Percentiles rank a stretch among this genome's conserved stretches.
phyloP scores from a whole-genome alignment of 2,329 filamentous ascomycete genomes.

The Chaetoscypha palmicola region DNA sequence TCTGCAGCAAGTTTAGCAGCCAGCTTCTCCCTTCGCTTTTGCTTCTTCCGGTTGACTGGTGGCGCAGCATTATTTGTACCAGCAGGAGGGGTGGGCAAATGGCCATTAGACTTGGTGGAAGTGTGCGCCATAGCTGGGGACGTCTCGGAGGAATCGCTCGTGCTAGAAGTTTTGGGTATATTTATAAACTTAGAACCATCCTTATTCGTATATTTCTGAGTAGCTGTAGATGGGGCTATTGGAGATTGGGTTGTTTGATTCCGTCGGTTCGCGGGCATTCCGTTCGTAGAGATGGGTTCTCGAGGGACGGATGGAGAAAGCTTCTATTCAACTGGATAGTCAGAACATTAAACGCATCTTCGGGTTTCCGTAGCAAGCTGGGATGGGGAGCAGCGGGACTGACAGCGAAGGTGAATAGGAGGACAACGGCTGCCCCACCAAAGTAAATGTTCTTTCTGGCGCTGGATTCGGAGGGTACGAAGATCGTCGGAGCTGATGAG shows the following conservation, averaged over 20 bases:
- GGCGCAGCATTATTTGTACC: constrained; percentile 34
- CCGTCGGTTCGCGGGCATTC: constrained; percentile 47
- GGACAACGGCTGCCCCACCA: constrained; percentile 28
- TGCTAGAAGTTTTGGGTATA: constrained; percentile 47
- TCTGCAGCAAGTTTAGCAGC: constrained; percentile 30
- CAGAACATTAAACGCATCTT: too few relatives aligned
- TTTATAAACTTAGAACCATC: constrained; percentile 65
- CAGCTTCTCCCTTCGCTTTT: constrained; percentile 81
- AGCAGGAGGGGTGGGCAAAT: constrained; percentile 23
- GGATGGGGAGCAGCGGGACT: constrained; percentile 12
- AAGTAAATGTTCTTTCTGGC: constrained; percentile 22
- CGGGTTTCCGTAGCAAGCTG: neutral
- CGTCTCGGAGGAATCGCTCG: constrained; percentile 45
- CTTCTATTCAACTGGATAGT: too few relatives aligned
- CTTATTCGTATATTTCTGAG: constrained; percentile 59
- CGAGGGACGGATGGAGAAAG: too few relatives aligned
- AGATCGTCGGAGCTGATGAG: constrained; percentile 1
- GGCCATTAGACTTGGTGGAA: constrained; percentile 28
- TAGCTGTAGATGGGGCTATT: constrained; percentile 45
- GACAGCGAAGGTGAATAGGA: constrained; percentile 17
- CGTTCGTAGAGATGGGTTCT: constrained; percentile 27
- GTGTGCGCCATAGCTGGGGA: constrained; percentile 38
- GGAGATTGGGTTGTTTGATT: constrained; percentile 43
- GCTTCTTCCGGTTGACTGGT: constrained; percentile 83
- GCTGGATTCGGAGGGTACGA: neutral